Evolutionary conservation across 2,329 filamentous ascomycete genomes (phyloP), one percentile per base, ranked within the genome.

Genomic region (Verticillium klebahnii): DNA sequence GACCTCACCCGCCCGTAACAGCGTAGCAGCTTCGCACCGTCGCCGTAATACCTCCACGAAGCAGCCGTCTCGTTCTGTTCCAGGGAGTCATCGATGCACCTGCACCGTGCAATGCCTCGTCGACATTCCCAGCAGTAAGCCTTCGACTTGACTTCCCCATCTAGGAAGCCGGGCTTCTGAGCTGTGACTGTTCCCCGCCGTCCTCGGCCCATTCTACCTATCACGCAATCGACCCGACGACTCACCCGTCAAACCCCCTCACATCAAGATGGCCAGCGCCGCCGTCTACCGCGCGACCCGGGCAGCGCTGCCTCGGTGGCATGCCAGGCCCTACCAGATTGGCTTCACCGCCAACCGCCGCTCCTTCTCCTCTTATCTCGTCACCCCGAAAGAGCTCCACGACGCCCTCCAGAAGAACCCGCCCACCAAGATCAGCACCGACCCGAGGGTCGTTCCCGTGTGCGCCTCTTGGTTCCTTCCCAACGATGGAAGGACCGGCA

Each of bases 391-490:
- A 64, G 89, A 97, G 76, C 88, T 98, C 62, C 78, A 89, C 71
- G 85, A 90, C 67, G 93, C 93, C 59, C 83, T 99, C 59, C 89
- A 90, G 75, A 90, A 89, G 78, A 96, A 94, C 74, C 85, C 92
- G 3, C 85, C 89, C 14, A 90, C 89, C 60, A 87, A 89, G 65
- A 90, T 94, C 69, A 92, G 91, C 63, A 90, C 91, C 54, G 87
- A 92, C 14, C 90, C 94, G 1, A 88, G 91, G 67, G 89, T 96
- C 54, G 88, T 99, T 60, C 91, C 95, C 2, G 83, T 99, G 52
- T 97, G 93, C 76, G 95, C 93, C 56, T 85, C 92, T 29, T 99
- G 95, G 95, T 99, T 97, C 73, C 85, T 99, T 65, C 95, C 95
- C 65, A 98, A 97, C 75, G 94, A 97, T 68, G 86, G 86, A 60